Base-by-base conservation (phyloP, 202 grass and related monocot species). In the Digitaria exilis region DNA sequence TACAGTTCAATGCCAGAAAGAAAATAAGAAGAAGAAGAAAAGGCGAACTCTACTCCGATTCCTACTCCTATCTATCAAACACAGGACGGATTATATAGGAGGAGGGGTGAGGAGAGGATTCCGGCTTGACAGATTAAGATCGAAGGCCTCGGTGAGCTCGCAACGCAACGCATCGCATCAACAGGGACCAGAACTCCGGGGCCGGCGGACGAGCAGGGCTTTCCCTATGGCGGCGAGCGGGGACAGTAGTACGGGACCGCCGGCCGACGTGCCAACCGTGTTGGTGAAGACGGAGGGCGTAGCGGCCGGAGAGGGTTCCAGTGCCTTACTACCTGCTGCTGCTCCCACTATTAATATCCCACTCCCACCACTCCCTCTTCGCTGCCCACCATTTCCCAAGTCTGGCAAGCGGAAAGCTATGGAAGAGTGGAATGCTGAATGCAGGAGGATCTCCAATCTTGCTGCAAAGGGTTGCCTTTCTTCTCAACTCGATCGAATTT, bases 381-480 rank as follows among this genome's bases (percentile, higher is more conserved):
- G 29, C 46, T 32, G 7, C 28, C 70, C 48, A 29, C 70, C 48
- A 21, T 35, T n/a, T 18, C 70, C 70, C 28, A 54, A 31, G 69
- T 5, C 25, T 9, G 18, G 48, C 30, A 75, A 55, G 50, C 30
- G 5, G 19, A 57, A 15, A 5, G 71, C 54, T n/a, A 0, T 56
- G 9, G 9, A 5, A 4, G 3, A 15, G 4, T 65, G 75, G 58
- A 2, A 9, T 11, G 8, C 2, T 43, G 35, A 44, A 28, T 50
- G 69, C 25, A 50, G 44, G 16, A 71, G 26, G 69, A 50, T 71
- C 24, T 17, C 14, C 44, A 12, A 50, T 6, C n/a, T 71, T 28
- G 24, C 6, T 48, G 42, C n/a, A n/a, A n/a, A 71, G 26, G 68
- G 68, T 71, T 48, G 9, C 68, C n/a, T 28, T 71, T 71, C 68